Conservation (phyloP, 2,329 filamentous ascomycete genomes). For the Talaromyces pinophilus region DNA sequence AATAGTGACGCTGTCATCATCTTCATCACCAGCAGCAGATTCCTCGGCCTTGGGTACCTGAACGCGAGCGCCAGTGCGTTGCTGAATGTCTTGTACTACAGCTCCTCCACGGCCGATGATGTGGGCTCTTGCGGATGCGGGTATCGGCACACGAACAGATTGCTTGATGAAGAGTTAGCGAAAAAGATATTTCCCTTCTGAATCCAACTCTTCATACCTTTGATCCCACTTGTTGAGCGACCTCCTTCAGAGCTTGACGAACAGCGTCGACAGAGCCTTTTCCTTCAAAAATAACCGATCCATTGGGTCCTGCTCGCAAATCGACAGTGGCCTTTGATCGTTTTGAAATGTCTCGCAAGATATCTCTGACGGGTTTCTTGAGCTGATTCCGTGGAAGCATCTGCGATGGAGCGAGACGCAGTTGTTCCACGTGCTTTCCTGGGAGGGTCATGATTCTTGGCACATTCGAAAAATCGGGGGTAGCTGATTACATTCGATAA, state of each 20-base stretch:
- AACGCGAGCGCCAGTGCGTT: constrained; percentile 85
- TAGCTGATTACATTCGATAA: constrained; percentile 47
- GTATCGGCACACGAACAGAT: constrained; percentile 74
- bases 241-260: constrained; percentile 83
- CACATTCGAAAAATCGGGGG: constrained; percentile 33
- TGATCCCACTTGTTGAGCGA: constrained; percentile 82
- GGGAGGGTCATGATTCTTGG: constrained; percentile 71
- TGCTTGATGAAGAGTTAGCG: constrained; percentile 47
- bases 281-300: constrained; percentile 77
- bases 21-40: constrained; percentile 64
- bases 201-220: constrained; percentile 60
- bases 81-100: constrained; percentile 85
- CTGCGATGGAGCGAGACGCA: constrained; percentile 72
- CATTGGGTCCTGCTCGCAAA: constrained; percentile 71
- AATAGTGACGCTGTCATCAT: constrained; percentile 74
- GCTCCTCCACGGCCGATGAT: constrained; percentile 92
- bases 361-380: constrained; percentile 80
- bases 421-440: constrained; percentile 76
- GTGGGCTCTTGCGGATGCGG: constrained; percentile 77
- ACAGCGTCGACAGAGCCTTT: constrained; percentile 81
- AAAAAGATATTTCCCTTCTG: not conserved
- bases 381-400: constrained; percentile 75
- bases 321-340: constrained; percentile 84
- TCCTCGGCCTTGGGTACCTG: constrained; percentile 83
- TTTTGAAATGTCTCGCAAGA: constrained; percentile 88